These are phyloP conservation scores for Eucalyptus pauciflora DNA, from an alignment of 345 rosid genomes.

Conservation along the genomic window DNA sequence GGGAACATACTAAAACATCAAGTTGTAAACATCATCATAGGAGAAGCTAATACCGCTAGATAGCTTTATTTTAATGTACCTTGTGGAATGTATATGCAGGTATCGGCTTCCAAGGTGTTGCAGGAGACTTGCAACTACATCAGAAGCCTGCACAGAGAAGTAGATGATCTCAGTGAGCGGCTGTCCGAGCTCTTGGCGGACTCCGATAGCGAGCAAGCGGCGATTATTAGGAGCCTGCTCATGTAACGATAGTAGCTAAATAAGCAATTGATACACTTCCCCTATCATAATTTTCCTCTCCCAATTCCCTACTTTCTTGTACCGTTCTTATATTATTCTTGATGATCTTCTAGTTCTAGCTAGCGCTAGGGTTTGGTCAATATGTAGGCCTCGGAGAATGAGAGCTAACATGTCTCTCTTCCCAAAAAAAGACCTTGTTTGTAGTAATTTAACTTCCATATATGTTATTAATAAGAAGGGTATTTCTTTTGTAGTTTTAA, in stretches of 20 bases:
- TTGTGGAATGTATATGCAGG: slow-evolving; percentile 17
- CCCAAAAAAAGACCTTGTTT: background rate
- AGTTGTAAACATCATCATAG: background rate
- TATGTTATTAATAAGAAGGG: background rate
- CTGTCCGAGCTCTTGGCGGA: slow-evolving; percentile 75
- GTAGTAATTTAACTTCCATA: background rate
- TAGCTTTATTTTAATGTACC: background rate
- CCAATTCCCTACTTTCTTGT: background rate
- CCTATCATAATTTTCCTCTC: background rate
- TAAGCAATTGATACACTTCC: background rate
- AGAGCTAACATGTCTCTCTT: background rate
- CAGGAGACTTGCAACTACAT: slow-evolving; percentile 98
- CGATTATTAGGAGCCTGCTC: slow-evolving; percentile 80
- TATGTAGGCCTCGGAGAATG: background rate
- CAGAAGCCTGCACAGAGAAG: slow-evolving; percentile 84
- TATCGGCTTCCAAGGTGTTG: slow-evolving; percentile 84
- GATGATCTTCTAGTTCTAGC: background rate
- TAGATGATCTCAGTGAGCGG: slow-evolving; percentile 85
- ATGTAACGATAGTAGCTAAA: slow-evolving; percentile 37
- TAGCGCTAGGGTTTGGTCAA: background rate
- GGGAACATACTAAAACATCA: background rate
- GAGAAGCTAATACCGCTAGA: background rate
- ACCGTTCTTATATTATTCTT: background rate
- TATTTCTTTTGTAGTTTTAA: background rate
- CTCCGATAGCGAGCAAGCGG: slow-evolving; percentile 66